Conservation (phyloP, 768 basidiomycete species). For the Holtermannia corniformis region DNA sequence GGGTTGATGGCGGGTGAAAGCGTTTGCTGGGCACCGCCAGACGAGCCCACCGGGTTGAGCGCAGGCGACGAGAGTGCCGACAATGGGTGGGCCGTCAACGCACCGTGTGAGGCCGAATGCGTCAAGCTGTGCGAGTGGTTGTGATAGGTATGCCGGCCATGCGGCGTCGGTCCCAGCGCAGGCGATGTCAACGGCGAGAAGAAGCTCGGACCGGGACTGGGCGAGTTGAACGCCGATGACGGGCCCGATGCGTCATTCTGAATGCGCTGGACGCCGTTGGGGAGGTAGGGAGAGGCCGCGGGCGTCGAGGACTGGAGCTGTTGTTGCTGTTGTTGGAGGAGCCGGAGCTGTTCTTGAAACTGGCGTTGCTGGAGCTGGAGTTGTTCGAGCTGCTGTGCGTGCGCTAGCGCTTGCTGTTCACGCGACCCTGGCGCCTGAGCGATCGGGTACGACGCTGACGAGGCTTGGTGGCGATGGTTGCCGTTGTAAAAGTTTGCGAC, state of each 20-base stretch:
- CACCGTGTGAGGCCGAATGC: conserved; percentile 5
- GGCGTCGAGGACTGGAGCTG: conserved; percentile 33
- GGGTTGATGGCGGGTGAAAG: conserved; percentile 35
- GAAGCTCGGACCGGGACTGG: conserved; percentile 28
- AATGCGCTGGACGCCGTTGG: conserved; percentile 13
- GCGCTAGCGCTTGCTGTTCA: conserved; percentile 2
- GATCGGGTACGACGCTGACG: not conserved
- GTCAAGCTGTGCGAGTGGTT: conserved; percentile 14
- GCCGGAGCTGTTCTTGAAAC: conserved; percentile 29
- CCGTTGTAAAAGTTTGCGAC: conserved; percentile 6
- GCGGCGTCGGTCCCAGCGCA: conserved; percentile 34
- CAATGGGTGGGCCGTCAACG: conserved; percentile 17
- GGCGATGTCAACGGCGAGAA: conserved; percentile 45
- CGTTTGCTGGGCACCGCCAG: conserved; percentile 34
- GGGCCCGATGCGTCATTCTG: conserved; percentile 34
- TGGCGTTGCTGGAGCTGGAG: conserved; percentile 37
- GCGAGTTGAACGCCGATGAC: conserved; percentile 4
- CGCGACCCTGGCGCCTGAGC: not conserved
- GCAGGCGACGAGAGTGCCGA: conserved; percentile 25
- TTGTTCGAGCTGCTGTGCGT: conserved; percentile 22
- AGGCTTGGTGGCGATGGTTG: not conserved
- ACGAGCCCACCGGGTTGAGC: conserved; percentile 31
- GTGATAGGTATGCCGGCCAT: conserved; percentile 7
- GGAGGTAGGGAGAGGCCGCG: conserved; percentile 42
- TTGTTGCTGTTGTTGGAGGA: conserved; percentile 27